Evolutionary conservation across 352 stramenopile species (phyloP), one percentile per base, ranked within the genome.

Genomic region (Phytopythium mirpurense): DNA sequence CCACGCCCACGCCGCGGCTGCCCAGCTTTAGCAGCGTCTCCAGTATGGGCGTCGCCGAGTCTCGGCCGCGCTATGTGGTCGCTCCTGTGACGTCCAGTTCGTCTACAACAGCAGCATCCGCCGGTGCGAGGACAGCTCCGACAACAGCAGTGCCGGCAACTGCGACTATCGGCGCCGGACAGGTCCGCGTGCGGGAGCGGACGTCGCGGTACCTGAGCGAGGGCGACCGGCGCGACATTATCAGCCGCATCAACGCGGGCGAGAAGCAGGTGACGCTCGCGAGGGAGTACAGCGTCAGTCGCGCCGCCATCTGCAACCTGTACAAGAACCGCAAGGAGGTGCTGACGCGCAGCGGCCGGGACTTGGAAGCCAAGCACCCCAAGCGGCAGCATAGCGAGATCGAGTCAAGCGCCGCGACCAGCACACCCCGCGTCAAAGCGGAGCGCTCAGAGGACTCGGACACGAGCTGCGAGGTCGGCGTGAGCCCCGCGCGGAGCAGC

Each of bases 261-360:
- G 69, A 83, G 60, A 78, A 78, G 56, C 72, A 82, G 35, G 69
- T 75, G 23, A 48, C 62, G 18, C 62, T 82, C 37, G 72, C 72
- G 14, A 74, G 60, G 52, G 71, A 82, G 42, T 82, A 77, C 44
- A 50, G 54, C 27, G 71, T 79, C 1, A 82, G 68, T 42, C 71
- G 71, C 26, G 71, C 71, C 6, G 71, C 71, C 35, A 77, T 82
- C 32, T 82, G 71, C 49, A 78, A 82, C 31, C 57, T 82, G 14
- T 82, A 82, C 67, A 82, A 82, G 58, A 82, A 77, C 47, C 67
- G 70, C 16, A 63, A 61, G 32, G 63, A 74, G 24, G 67, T 79
- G 31, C 61, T 79, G n/a, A 72, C 60, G 1, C 70, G 70, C n/a
- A 64, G 55, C 24, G 55, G 42, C 47, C 57, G 68, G 5, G 67